Conservation (phyloP, 345 rosid species). For the Streptanthus diversifolius region DNA sequence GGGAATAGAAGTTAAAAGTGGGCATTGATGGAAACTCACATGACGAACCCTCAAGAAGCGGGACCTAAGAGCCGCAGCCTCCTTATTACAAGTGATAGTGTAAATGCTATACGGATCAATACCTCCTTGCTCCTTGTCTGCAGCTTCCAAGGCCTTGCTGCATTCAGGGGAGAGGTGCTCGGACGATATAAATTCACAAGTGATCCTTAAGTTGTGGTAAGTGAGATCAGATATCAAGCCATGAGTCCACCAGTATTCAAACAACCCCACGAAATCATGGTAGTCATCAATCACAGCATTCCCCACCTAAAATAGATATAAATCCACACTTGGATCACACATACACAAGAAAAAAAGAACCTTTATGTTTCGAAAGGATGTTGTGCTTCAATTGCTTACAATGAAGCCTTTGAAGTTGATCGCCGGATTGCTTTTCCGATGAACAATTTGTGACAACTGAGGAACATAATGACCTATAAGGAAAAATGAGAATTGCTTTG, state of each 20-base stretch:
- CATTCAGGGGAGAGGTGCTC: conserved; percentile 71
- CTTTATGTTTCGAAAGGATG: neutral
- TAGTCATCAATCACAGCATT: conserved; percentile 94
- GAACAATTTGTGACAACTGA: conserved; percentile 80
- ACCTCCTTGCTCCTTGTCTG: conserved; percentile 65
- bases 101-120: conserved; percentile 89
- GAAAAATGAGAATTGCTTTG: neutral
- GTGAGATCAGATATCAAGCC: conserved; percentile 92
- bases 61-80: conserved; percentile 40
- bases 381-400: conserved; percentile 38
- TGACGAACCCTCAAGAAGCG: conserved; percentile 63
- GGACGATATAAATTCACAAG: conserved; percentile 58
- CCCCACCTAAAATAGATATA: conserved; percentile 53
- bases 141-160: conserved; percentile 49
- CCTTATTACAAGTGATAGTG: conserved; percentile 65
- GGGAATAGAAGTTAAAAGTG: neutral
- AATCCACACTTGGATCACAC: neutral
- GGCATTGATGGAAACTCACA: conserved; percentile 45
- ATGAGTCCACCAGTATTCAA: conserved; percentile 97
- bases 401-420: conserved; percentile 92
- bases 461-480: conserved; percentile 91
- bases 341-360: neutral
- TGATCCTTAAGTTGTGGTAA: conserved; percentile 47
- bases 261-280: conserved; percentile 75
- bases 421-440: conserved; percentile 53